Base-by-base conservation (phyloP, 1,284 basidiomycete species). In the Sanghuangporus sanghuang region DNA sequence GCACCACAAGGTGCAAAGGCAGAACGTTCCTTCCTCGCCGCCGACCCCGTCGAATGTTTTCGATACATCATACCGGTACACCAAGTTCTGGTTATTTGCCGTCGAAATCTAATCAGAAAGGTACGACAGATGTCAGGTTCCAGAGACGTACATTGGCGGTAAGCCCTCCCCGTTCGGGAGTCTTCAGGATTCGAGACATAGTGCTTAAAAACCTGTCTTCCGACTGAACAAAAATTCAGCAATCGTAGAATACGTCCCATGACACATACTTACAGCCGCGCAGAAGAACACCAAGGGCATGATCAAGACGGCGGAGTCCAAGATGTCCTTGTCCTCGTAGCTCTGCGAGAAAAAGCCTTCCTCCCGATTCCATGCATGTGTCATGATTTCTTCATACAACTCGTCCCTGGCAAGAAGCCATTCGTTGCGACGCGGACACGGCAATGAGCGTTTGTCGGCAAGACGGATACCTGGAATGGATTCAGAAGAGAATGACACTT, bases 221-320 rank as follows among this genome's bases (percentile, higher is more conserved):
- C 27, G 89, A 88, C 92, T 87, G 71, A 0, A 5, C 6, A 2
- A 40, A 23, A 52, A 11, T 56, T 68, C 40, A 59, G 36, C 65
- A 62, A 35, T n/a, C 42, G n/a, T 44, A 44, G 11, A 14, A 12
- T n/a, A 44, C n/a, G 3, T n/a, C 11, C 42, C 11, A 6, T n/a
- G n/a, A 14, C 11, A 7, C 42, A 44, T 44, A 76, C 85, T 66
- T 67, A 88, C 87, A 38, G 84, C 85, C 50, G 86, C 85, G 75
- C 84, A 87, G 78, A 96, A 96, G 80, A 96, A 96, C 38, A 95
- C 90, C 49, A 93, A 79, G 0, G 89, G 90, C 89, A 92, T 93
- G 68, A 93, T 90, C 52, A 93, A 78, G 61, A 93, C 83, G 16
- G 90, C 84, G 21, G 89, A 87, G 71, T 92, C 89, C 27, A 92